Conservation (phyloP, 352 stramenopile genomes). For the Elongisporangium prolatum region DNA sequence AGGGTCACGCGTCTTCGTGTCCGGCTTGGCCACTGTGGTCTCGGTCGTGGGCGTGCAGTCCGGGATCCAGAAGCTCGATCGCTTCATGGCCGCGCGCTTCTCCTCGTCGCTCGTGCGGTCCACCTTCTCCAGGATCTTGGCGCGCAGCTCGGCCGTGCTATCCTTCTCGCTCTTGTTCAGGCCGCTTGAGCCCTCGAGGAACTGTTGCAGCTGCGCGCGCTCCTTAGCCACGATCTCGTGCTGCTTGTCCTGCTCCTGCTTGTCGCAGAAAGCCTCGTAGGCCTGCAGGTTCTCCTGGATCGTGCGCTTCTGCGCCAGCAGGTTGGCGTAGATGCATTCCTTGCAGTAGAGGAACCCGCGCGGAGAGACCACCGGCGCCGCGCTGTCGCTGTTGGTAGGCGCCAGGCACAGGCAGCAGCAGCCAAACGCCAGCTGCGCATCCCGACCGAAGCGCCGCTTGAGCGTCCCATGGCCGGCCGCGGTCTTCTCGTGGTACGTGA, state of each 20-base stretch:
- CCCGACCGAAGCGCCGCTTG: conserved; percentile 77
- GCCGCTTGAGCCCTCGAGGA: conserved; percentile 34
- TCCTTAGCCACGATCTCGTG: conserved; percentile 45
- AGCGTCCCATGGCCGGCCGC: conserved; percentile 78
- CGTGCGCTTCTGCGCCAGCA: conserved; percentile 75
- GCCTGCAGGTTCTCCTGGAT: conserved; percentile 63
- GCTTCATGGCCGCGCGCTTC: conserved; percentile 74
- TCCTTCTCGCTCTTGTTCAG: conserved; percentile 1
- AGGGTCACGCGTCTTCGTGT: conserved; percentile 72
- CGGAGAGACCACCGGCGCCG: conserved; percentile 62
- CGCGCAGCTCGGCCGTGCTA: conserved; percentile 11
- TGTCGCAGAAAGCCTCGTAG: conserved; percentile 64
- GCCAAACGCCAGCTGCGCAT: conserved; percentile 75
- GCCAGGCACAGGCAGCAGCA: conserved; percentile 76
- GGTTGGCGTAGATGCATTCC: conserved; percentile 86
- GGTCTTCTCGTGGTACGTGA: conserved; percentile 80
- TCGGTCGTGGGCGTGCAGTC: conserved; percentile 70
- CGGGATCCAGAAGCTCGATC: conserved; percentile 84
- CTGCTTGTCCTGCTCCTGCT: conserved; percentile 39
- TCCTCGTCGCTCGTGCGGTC: conserved; percentile 66
- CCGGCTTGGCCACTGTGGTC: conserved; percentile 41
- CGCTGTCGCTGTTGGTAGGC: conserved; percentile 32
- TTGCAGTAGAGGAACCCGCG: conserved; percentile 82
- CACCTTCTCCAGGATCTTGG: conserved; percentile 70
- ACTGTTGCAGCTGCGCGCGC: conserved; percentile 41